These are phyloP conservation scores for Acaromyces ingoldii DNA, from an alignment of 1,284 basidiomycete species.

Conservation along the genomic window DNA sequence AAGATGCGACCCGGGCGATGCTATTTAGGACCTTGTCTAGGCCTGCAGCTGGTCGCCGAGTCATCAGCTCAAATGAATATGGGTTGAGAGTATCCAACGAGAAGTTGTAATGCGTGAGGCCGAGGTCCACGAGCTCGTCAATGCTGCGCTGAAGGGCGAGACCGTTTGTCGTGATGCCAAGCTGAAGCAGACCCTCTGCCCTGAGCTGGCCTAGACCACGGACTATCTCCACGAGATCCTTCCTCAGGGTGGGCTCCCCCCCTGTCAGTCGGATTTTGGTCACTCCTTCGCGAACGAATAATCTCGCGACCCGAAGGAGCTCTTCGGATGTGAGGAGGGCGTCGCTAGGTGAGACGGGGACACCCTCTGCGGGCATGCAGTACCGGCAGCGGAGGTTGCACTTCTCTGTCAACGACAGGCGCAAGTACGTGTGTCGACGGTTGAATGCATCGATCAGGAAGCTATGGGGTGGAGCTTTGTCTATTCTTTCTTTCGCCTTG, in stretches of 20 bases:
- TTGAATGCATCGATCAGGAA: constrained; percentile 27
- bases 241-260: constrained; percentile 79
- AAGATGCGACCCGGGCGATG: no score
- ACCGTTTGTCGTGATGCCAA: constrained; percentile 83
- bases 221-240: constrained; percentile 68
- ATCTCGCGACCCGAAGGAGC: constrained; percentile 62
- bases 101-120: constrained; percentile 72
- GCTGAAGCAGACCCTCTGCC: constrained; percentile 62
- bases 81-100: constrained; percentile 75
- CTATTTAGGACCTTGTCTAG: constrained; percentile 56
- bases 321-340: constrained; percentile 72
- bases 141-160: constrained; percentile 69
- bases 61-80: constrained; percentile 80
- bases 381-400: constrained; percentile 86
- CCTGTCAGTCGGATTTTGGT: constrained; percentile 82
- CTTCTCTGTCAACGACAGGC: constrained; percentile 76
- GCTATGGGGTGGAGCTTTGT: no score
- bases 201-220: constrained; percentile 53
- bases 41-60: constrained; percentile 54
- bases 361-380: constrained; percentile 80
- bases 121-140: constrained; percentile 64
- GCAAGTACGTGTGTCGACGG: constrained; percentile 67
- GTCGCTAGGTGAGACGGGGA: constrained; percentile 66
- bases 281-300: constrained; percentile 75
- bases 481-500: no score